Evolutionary conservation across 169 alveolate species (phyloP).

Genomic region (Cystoisospora suis): DNA sequence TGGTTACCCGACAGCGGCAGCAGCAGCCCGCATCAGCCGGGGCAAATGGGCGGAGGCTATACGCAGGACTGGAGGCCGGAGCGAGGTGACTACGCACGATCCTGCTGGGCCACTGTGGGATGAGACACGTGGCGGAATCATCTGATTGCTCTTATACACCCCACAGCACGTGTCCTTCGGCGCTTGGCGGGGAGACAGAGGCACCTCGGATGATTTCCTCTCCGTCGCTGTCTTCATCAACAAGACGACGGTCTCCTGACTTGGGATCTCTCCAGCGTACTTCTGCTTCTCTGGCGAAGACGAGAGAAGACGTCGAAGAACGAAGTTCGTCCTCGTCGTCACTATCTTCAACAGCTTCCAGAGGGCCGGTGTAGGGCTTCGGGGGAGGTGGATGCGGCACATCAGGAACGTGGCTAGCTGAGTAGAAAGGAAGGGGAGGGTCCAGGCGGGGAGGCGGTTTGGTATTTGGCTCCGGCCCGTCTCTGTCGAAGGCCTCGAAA

Average conservation of each 20-base stretch:
- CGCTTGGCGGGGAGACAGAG: too few relatives aligned
- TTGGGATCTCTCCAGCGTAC: not conserved
- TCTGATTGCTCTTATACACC: too few relatives aligned
- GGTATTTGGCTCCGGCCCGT: not conserved
- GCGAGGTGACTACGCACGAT: too few relatives aligned
- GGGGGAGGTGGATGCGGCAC: constrained; percentile 32
- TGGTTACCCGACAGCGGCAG: too few relatives aligned
- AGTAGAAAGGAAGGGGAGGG: constrained; percentile 34
- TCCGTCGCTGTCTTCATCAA: constrained; percentile 12
- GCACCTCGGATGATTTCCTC: not conserved
- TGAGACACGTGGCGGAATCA: too few relatives aligned
- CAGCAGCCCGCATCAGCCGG: too few relatives aligned
- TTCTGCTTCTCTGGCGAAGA: too few relatives aligned
- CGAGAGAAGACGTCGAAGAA: too few relatives aligned
- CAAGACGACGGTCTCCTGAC: not conserved
- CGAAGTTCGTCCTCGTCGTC: not conserved
- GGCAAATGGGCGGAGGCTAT: too few relatives aligned
- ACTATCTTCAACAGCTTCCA: not conserved
- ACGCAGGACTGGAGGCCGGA: too few relatives aligned
- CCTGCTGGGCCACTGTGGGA: too few relatives aligned
- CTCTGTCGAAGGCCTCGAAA: constrained; percentile 38
- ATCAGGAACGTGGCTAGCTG: constrained; percentile 17
- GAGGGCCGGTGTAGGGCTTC: constrained; percentile 30
- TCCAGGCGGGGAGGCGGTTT: constrained; percentile 10
- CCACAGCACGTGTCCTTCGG: too few relatives aligned